Percentiles rank a stretch among this genome's conserved stretches.
Conservation (phyloP, 805 yeast species). For the Candida quercuum region DNA sequence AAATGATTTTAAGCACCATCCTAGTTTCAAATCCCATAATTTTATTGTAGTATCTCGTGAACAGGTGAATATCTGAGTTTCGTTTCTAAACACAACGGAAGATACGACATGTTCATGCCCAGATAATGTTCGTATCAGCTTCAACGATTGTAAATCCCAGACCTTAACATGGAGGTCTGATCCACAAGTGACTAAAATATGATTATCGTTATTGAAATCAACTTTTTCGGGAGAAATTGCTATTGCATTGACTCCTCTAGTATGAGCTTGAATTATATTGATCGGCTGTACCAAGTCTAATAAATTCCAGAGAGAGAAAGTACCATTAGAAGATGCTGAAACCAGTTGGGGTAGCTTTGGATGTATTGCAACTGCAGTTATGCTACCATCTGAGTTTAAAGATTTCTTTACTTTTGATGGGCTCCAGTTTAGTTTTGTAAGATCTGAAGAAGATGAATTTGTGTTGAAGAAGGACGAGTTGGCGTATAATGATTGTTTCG, state of each 20-base stretch:
- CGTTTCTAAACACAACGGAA: conserved; percentile 45
- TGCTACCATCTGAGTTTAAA: conserved; percentile 36
- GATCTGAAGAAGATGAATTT: conserved; percentile 10
- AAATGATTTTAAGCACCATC: conserved; percentile 61
- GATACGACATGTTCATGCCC: conserved; percentile 92
- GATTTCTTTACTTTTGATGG: conserved; percentile 22
- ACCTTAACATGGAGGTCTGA: conserved; percentile 55
- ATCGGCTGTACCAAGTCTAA: conserved; percentile 57
- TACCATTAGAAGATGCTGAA: conserved; percentile 64
- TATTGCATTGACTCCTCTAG: conserved; percentile 57
- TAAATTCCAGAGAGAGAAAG: conserved; percentile 66
- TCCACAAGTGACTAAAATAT: conserved; percentile 41
- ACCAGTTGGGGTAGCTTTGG: conserved; percentile 64
- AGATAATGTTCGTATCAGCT: conserved; percentile 53
- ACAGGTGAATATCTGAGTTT: conserved; percentile 47
- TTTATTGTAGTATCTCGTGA: conserved; percentile 60
- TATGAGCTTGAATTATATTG: conserved; percentile 65
- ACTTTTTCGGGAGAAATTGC: conserved; percentile 45
- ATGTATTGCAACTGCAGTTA: conserved; percentile 65
- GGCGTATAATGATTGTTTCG: conserved; percentile 34
- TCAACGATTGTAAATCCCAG: conserved; percentile 58
- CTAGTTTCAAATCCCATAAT: conserved; percentile 63
- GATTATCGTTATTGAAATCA: conserved; percentile 16
- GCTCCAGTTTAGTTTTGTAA: conserved; percentile 19
- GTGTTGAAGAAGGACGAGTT: conserved; percentile 27